Percentiles rank a stretch among this genome's conserved stretches.
Conservation (phyloP, 2,329 filamentous ascomycete species). For the Xylariaceae sp. region DNA sequence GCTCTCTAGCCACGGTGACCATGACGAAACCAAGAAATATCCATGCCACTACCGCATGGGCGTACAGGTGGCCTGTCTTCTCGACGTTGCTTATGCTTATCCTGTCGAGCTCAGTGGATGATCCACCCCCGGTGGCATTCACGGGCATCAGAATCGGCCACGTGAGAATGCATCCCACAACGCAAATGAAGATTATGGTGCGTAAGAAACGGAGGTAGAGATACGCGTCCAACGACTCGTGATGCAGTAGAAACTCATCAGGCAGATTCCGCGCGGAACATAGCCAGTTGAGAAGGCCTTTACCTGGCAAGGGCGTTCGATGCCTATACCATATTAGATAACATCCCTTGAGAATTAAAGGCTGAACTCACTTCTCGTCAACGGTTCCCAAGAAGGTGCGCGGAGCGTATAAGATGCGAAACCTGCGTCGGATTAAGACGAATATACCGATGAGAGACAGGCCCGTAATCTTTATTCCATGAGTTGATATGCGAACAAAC, state of each 20-base stretch:
- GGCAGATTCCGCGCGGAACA: conserved; percentile 41
- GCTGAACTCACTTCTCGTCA: conserved; percentile 25
- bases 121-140: conserved; percentile 72
- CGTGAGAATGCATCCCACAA: conserved; percentile 73
- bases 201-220: conserved; percentile 83
- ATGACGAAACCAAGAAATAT: conserved; percentile 83
- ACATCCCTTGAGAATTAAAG: not conserved
- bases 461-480: conserved; percentile 22
- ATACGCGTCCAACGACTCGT: conserved; percentile 84
- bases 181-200: conserved; percentile 67
- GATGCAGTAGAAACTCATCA: conserved; percentile 76
- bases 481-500: conserved; percentile 6
- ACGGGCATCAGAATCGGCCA: conserved; percentile 82
- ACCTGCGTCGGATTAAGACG: conserved; percentile 25
- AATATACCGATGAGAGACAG: conserved; percentile 27
- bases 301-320: conserved; percentile 25
- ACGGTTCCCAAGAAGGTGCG: conserved; percentile 29
- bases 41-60: conserved; percentile 75
- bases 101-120: conserved; percentile 58
- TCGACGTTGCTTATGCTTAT: conserved; percentile 50
- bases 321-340: conserved; percentile 23
- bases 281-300: conserved; percentile 26
- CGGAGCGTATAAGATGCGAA: conserved; percentile 28
- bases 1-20: conserved; percentile 83
- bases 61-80: conserved; percentile 65